Percentiles rank a stretch among this genome's conserved stretches.
phyloP scores from a whole-genome alignment of 1,284 basidiomycete genomes.

The Violaceomyces palustris region DNA sequence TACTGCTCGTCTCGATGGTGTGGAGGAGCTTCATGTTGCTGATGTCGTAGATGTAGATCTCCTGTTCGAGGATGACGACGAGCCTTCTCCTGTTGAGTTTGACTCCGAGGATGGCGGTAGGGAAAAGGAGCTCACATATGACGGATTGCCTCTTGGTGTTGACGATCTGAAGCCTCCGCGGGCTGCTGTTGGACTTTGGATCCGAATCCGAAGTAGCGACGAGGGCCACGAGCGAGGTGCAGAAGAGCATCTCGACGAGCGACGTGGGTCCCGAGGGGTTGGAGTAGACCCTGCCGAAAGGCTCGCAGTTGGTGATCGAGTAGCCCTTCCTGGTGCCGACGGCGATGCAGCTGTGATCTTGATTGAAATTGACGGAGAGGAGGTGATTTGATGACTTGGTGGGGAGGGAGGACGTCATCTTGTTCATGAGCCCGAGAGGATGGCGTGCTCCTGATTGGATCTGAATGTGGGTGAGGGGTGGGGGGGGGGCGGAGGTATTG shows the following conservation, averaged over 20 bases:
- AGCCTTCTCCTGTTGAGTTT: conserved; percentile 94
- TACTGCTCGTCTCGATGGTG: conserved; percentile 93
- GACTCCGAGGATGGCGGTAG: conserved; percentile 88
- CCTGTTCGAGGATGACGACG: conserved; percentile 87
- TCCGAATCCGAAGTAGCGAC: conserved; percentile 79
- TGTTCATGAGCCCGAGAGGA: no score
- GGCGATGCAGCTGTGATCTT: conserved; percentile 69
- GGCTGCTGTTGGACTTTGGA: conserved; percentile 61
- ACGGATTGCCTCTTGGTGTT: conserved; percentile 99
- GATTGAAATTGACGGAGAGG: conserved; percentile 43
- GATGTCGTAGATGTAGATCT: conserved; percentile 99
- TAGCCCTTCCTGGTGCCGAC: conserved; percentile 94
- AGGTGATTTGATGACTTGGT: conserved; percentile 29
- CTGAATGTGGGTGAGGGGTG: no score
- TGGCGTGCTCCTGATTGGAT: no score
- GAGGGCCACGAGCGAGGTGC: conserved; percentile 90
- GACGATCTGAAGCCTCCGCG: conserved; percentile 81
- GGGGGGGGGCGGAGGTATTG: no score
- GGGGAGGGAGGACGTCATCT: conserved; percentile 14
- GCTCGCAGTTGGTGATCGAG: conserved; percentile 94
- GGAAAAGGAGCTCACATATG: conserved; percentile 97
- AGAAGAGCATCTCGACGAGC: conserved; percentile 99
- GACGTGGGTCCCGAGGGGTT: conserved; percentile 88
- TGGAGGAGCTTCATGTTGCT: conserved; percentile 96
- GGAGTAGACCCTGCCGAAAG: conserved; percentile 90